Evolutionary conservation across 176 grass and related monocot species (phyloP).

Genomic region (Zoysia pacifica): DNA sequence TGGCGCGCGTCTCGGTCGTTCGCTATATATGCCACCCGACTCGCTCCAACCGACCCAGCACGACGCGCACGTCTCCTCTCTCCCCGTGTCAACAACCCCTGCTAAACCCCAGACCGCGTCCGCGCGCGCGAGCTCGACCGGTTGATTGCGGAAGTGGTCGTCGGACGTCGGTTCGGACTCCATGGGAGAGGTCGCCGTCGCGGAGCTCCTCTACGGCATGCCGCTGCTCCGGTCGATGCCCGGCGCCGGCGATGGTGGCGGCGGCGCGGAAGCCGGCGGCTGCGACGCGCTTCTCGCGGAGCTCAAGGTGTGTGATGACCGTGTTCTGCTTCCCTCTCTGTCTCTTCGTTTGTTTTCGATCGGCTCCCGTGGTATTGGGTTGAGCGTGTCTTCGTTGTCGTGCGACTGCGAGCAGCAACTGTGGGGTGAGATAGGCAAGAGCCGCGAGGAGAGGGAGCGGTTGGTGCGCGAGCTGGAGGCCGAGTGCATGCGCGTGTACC

Average conservation of each 20-base stretch:
- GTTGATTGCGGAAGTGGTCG: not conserved
- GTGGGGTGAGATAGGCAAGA: constrained; percentile 68
- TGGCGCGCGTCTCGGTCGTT: not conserved
- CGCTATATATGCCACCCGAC: constrained; percentile 31
- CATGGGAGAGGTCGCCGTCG: constrained; percentile 47
- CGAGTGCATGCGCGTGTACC: constrained; percentile 65
- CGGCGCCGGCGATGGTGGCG: not conserved
- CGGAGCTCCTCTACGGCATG: constrained; percentile 43
- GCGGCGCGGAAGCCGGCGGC: not conserved
- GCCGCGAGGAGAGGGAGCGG: constrained; percentile 51
- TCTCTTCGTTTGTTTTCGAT: not conserved
- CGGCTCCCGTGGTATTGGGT: not conserved
- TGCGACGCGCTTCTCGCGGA: constrained; percentile 43
- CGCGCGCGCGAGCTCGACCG: not conserved
- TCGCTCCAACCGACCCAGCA: constrained; percentile 22
- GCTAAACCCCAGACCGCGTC: not conserved
- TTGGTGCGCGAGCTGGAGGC: constrained; percentile 60
- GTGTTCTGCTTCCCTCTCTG: no score
- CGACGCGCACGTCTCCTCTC: not conserved
- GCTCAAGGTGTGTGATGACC: constrained; percentile 38
- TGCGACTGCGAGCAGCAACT: constrained; percentile 40
- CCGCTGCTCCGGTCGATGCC: not conserved
- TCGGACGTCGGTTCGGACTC: not conserved
- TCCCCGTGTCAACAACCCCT: not conserved
- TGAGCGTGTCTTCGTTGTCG: not conserved